Evolutionary conservation across 2,329 filamentous ascomycete genomes (phyloP), one percentile per base, ranked within the genome.

Genomic region (Cercospora nicotianae): DNA sequence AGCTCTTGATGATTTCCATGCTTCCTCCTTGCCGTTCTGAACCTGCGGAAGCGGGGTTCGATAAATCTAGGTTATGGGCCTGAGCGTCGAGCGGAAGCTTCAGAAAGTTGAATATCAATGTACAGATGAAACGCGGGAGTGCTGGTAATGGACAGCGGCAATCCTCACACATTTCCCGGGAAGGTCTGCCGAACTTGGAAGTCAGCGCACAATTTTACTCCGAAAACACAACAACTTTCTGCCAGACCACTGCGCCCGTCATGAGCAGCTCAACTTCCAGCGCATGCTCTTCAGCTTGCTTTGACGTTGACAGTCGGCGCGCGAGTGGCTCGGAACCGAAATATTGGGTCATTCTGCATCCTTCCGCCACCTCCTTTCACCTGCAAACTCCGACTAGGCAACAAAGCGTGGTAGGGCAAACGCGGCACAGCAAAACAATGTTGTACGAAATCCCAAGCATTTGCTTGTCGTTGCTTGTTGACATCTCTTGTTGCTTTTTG

Each of bases 301-400:
- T 20, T 48, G 45, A 48, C 8, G 20, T 23, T 13, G 45, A 2
- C 45, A 48, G 2, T 48, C 18, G 45, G 45, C 45, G 20, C 45
- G 9, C 18, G 23, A 23, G 45, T 42, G 42, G 12, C 72, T 75
- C 60, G 60, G 60, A 20, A 13, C 39, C 60, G 60, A 31, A 53
- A 51, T 23, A 30, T 26, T 57, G n/a, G 23, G 18, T 42, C 23
- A 53, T 51, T 48, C 45, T 48, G 45, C 23, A 63, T 63, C 60
- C 60, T 63, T 63, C 60, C 60, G 60, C 60, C 60, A 63, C 60
- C 60, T 63, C 60, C 60, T 63, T 48, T 63, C 60, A 23, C 23
- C 16, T 23, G 36, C 59, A 42, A 30, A 61, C 36, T 20, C n/a
- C 23, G 36, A 16, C 20, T 30, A 61, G 59, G 39, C 60, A 12